Percentiles rank a stretch among this genome's conserved stretches.
These are phyloP conservation scores for Sarocladium strictum DNA, from an alignment of 2,329 filamentous ascomycete species.

Conservation along the genomic window DNA sequence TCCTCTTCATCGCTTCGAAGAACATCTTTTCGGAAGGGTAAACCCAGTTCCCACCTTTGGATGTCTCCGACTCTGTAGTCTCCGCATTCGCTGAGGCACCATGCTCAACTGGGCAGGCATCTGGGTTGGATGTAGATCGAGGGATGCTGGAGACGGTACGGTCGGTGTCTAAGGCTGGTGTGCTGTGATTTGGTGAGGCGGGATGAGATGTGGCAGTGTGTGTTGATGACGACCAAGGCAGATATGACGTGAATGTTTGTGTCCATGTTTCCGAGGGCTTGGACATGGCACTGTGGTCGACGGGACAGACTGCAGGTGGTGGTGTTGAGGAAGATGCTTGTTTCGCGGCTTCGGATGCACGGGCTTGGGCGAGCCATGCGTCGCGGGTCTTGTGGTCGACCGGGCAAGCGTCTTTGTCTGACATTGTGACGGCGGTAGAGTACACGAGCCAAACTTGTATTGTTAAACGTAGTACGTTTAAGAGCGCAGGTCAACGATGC, in stretches of 20 bases:
- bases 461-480: too few relatives aligned
- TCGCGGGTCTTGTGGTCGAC: constrained; percentile 87
- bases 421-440: constrained; percentile 20
- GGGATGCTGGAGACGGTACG: constrained; percentile 79
- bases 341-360: constrained; percentile 38
- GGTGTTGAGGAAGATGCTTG: constrained; percentile 15
- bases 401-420: constrained; percentile 55
- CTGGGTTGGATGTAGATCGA: constrained; percentile 40
- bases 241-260: constrained; percentile 33
- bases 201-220: constrained; percentile 5
- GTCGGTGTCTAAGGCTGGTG: constrained; percentile 48
- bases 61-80: constrained; percentile 62
- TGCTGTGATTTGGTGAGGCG: not conserved
- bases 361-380: constrained; percentile 73
- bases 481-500: too few relatives aligned
- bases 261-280: constrained; percentile 34
- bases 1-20: constrained; percentile 93
- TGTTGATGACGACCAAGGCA: constrained; percentile 32
- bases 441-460: too few relatives aligned
- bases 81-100: constrained; percentile 63
- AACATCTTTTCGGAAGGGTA: constrained; percentile 98
- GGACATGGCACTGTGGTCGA: constrained; percentile 22
- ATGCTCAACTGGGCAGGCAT: constrained; percentile 33
- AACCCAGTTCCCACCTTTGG: constrained; percentile 83
- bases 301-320: constrained; percentile 22